Percentiles rank a stretch among this genome's conserved stretches.
Conservation (phyloP, 2,329 filamentous ascomycete species). For the Aspergillus sp. region DNA sequence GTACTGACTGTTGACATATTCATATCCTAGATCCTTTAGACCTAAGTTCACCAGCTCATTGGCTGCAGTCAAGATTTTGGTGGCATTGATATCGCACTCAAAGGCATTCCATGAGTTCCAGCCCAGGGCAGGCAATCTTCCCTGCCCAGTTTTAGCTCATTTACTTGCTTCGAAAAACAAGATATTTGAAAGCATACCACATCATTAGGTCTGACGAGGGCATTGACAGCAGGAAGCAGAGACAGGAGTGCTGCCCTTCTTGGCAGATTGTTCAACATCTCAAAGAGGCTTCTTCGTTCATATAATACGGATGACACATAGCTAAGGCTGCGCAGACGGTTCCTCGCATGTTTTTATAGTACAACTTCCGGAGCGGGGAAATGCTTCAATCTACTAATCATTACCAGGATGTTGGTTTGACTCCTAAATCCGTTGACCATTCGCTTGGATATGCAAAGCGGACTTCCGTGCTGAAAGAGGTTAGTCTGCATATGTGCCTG, state of each 20-base stretch:
- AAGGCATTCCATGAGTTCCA: conserved; percentile 47
- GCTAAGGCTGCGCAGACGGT: no score
- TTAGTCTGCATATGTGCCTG: no score
- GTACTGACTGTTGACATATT: conserved; percentile 40
- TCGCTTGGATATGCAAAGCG: no score
- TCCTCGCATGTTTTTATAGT: no score
- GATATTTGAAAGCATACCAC: conserved; percentile 15
- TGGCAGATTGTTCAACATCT: no score
- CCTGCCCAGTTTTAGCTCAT: conserved; percentile 9
- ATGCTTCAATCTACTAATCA: no score
- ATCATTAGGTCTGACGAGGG: conserved; percentile 20
- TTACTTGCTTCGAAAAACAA: background rate
- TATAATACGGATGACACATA: no score
- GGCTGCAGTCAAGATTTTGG: conserved; percentile 44
- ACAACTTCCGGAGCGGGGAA: no score
- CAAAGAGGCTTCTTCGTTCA: no score
- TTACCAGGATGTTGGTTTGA: no score
- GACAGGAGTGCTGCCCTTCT: conserved; percentile 8
- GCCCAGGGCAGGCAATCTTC: conserved; percentile 31
- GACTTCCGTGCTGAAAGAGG: no score
- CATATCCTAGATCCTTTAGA: conserved; percentile 45
- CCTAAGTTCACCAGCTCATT: conserved; percentile 42
- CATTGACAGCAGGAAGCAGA: conserved; percentile 12
- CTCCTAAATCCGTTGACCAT: no score
- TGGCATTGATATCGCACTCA: conserved; percentile 44